These are phyloP conservation scores for Debaryomyces coudertii DNA, from an alignment of 1,139 yeast genomes.

Conservation along the genomic window DNA sequence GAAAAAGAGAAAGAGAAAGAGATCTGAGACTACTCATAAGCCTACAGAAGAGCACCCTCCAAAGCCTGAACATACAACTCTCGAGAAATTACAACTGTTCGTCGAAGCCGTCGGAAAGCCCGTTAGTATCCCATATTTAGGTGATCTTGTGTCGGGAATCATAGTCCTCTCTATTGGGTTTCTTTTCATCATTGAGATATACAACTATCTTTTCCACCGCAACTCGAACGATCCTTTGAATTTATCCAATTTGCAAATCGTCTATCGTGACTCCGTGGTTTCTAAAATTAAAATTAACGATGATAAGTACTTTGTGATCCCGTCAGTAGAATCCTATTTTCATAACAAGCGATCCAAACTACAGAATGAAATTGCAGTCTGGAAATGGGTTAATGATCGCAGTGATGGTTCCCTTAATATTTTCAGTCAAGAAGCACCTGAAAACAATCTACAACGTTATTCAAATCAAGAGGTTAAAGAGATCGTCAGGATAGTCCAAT, in stretches of 20 bases:
- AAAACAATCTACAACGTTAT: slow-evolving; percentile 22
- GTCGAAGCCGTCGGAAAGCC: slow-evolving; percentile 33
- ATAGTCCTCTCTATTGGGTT: slow-evolving; percentile 2
- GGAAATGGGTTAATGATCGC: slow-evolving; percentile 81
- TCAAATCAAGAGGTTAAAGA: slow-evolving; percentile 56
- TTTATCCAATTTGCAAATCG: slow-evolving; percentile 3
- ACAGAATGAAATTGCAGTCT: slow-evolving; percentile 65
- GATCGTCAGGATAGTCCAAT: slow-evolving; percentile 56
- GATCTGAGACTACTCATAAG: slow-evolving; percentile 12
- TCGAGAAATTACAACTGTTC: slow-evolving; percentile 28
- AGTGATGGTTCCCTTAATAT: slow-evolving; percentile 31
- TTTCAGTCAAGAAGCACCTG: slow-evolving; percentile 4
- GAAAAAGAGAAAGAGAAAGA: slow-evolving; percentile 30
- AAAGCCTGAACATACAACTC: slow-evolving; percentile 16
- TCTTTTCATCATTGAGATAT: slow-evolving; percentile 1
- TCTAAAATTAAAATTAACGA: slow-evolving; percentile 41
- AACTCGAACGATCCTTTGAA: not conserved
- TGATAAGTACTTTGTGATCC: slow-evolving; percentile 48
- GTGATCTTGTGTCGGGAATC: slow-evolving; percentile 29
- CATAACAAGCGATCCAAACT: slow-evolving; percentile 34
- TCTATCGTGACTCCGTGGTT: slow-evolving; percentile 16
- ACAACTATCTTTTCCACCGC: slow-evolving; percentile 1
- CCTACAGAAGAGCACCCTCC: slow-evolving; percentile 17
- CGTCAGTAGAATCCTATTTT: slow-evolving; percentile 46
- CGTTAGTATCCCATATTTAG: slow-evolving; percentile 34